Evolutionary conservation across 345 rosid species (phyloP), one percentile per base, ranked within the genome.

Genomic region (Salix suchowensis): DNA sequence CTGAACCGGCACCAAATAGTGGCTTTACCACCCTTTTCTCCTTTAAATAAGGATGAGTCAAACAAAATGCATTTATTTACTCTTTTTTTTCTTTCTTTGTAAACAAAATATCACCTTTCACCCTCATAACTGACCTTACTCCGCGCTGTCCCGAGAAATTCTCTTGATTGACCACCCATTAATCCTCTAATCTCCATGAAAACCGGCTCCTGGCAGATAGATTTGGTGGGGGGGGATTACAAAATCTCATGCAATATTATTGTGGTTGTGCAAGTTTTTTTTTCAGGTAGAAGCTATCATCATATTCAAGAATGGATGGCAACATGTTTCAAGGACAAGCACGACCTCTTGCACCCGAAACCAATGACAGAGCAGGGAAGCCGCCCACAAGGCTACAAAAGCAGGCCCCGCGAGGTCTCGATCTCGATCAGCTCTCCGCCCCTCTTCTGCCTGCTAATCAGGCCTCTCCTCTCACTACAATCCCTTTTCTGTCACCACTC

Each of bases 331-430:
- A 65, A 19, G 58, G 23, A 54, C 72, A 26, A 18, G 50, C 26
- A 65, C 84, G 78, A 73, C 75, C 66, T 34, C 36, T 34, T 14
- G 68, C 62, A 9, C 32, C 77, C 65, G 66, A 70, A 34, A 76
- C 23, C 32, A 78, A 36, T 28, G 37, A 73, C 54, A 78, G 66
- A 68, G 68, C 36, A 8, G 79, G 82, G 18, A 87, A 81, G 74
- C 88, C 92, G 30, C 86, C 90, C 3, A 87, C 92, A 48, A 91
- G 96, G 84, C 86, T 91, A 18, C 96, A 89, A 76, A 87, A 75
- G 66, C 79, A 75, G 19, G 96, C 92, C 7, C 93, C 96, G 0
- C 32, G 84, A 28, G 66, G 80, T 65, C 87, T 88, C 76, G 67
- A 71, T 67, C 77, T 89, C 28, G 82, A 82, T 67, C 67, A 65